Base-by-base conservation (phyloP, 2,329 filamentous ascomycete species). In the Lachnellula subtilissima region DNA sequence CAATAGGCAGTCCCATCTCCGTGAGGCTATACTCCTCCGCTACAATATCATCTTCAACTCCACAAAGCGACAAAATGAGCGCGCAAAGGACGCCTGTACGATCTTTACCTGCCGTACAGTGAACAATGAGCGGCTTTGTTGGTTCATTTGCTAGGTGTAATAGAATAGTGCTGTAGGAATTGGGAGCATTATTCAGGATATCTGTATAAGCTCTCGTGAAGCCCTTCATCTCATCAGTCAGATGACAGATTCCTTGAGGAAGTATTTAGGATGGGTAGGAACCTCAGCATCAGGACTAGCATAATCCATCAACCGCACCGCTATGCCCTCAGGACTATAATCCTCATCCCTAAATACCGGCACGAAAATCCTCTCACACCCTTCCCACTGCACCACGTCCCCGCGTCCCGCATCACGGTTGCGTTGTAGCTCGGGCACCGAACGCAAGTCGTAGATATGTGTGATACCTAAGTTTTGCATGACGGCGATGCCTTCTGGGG, bases 41-140 rank as follows among this genome's bases (percentile, higher is more conserved):
- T n/a, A 89, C 78, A 4, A 72, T 68, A 36, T 80, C 74, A 60
- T 84, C 78, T 1, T 76, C 70, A 0, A 89, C 83, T 4, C 84
- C 84, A 8, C 83, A 83, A 28, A 90, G 75, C 25, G 79, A 73
- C 40, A 90, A 75, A 8, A 91, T 68, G 42, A 92, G 64, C 3
- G 86, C 88, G 49, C 83, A 81, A 46, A 90, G 72, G 4, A 91
- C 78, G 2, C 88, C 88, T 0, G 88, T 91, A 45, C 88, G 78
- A 69, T 92, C 88, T 71, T 92, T 92, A 12, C 88, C 88, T 0
- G 86, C 87, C 0, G 87, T 88, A 70, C 88, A 91, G 67, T 92
- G 87, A 7, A 91, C 74, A 6, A 90, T 74, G 9, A 87, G 71
- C 7, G 85, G 82, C 3, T 73, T 70, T 2, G 72, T 64, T 2